Conservation (phyloP, 192 early-diverging fungal genomes). For the Backusella parvicylindrica region DNA sequence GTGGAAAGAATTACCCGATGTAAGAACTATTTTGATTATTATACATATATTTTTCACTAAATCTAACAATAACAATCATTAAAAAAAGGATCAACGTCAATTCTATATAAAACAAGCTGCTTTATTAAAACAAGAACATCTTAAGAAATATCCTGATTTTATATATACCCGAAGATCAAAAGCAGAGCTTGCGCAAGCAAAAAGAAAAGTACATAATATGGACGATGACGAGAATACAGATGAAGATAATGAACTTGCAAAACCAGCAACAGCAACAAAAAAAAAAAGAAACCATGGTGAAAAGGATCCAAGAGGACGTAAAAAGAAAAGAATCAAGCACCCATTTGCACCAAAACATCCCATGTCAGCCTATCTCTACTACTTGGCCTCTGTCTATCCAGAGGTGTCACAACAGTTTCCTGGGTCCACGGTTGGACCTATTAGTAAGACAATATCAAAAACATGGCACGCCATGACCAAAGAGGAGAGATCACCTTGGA, state of each 20-base stretch:
- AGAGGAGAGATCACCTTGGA: slow-evolving; percentile 48
- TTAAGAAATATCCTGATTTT: slow-evolving; percentile 48
- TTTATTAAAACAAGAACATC: slow-evolving; percentile 42
- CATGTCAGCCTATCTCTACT: slow-evolving; percentile 82
- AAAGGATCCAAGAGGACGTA: slow-evolving; percentile 38
- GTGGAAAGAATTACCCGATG: slow-evolving; percentile 44
- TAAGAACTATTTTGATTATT: no score
- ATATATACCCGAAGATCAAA: slow-evolving; percentile 57
- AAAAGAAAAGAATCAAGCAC: slow-evolving; percentile 67
- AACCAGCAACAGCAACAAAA: background rate
- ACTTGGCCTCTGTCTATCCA: slow-evolving; percentile 62
- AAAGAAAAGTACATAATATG: background rate
- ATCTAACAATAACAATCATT: no score
- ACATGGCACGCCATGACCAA: slow-evolving; percentile 60
- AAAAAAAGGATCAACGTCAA: slow-evolving; percentile 31
- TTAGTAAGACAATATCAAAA: slow-evolving; percentile 71
- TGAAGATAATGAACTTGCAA: background rate
- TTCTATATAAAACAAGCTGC: slow-evolving; percentile 44
- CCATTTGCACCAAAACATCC: slow-evolving; percentile 81
- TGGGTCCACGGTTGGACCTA: slow-evolving; percentile 65
- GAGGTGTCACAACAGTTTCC: slow-evolving; percentile 61
- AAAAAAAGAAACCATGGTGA: background rate
- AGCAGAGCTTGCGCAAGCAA: slow-evolving; percentile 48
- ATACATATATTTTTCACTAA: no score
- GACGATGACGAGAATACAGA: background rate